Percentiles rank a stretch among this genome's conserved stretches.
Conservation (phyloP, 2,329 filamentous ascomycete species). For the Blumeria graminis region DNA sequence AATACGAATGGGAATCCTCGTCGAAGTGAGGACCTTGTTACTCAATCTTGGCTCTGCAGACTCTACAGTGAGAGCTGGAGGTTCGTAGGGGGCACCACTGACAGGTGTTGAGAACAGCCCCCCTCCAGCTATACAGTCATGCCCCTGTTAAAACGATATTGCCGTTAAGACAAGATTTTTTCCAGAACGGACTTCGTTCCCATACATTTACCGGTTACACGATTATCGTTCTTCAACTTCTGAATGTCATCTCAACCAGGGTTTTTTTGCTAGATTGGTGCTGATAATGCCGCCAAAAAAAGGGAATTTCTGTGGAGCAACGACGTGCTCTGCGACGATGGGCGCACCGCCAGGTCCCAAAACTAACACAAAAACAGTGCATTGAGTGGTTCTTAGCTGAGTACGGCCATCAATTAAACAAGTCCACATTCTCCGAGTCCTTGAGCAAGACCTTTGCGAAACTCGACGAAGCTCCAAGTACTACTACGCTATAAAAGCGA, state of each 20-base stretch:
- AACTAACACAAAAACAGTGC: not conserved
- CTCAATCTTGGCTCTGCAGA: too few relatives aligned
- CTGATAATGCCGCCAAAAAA: not conserved
- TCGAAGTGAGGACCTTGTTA: too few relatives aligned
- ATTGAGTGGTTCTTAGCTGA: not conserved
- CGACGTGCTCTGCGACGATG: not conserved
- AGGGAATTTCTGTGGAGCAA: not conserved
- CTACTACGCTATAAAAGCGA: not conserved
- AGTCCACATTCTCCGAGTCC: not conserved
- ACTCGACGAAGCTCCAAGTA: not conserved
- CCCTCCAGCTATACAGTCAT: constrained; percentile 7
- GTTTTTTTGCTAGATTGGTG: not conserved
- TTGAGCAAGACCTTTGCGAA: not conserved
- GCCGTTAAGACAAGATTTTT: not conserved
- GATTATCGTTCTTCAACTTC: not conserved
- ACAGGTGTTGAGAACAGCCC: too few relatives aligned
- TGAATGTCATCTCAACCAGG: not conserved
- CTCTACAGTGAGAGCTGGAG: too few relatives aligned
- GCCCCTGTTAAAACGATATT: not conserved
- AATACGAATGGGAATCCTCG: too few relatives aligned
- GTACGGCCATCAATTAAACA: not conserved
- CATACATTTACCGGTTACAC: not conserved
- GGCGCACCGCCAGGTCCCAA: not conserved
- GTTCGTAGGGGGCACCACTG: too few relatives aligned
- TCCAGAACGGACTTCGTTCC: constrained; percentile 3